These are phyloP conservation scores for Trichoderma erinaceum DNA, from an alignment of 495 filamentous ascomycete species.

Conservation along the genomic window DNA sequence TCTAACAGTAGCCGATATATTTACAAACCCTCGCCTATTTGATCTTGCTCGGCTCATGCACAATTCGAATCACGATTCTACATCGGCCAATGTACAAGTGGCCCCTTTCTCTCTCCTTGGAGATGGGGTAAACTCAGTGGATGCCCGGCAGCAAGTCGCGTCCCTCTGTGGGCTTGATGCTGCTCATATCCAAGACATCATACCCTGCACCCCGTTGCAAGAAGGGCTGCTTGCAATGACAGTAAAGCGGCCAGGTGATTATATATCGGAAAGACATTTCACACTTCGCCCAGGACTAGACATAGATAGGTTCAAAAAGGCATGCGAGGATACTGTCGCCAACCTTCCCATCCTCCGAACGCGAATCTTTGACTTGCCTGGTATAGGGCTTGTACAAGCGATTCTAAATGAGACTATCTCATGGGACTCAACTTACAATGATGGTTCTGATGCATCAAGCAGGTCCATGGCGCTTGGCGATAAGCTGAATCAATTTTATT, in stretches of 20 bases:
- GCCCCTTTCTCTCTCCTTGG: not conserved
- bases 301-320: not conserved
- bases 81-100: not conserved
- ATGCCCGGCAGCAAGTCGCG: not conserved
- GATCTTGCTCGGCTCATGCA: not conserved
- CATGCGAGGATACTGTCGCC: not conserved
- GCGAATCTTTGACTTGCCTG: not conserved
- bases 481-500: not conserved
- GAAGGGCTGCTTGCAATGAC: not conserved
- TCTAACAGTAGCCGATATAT: not conserved
- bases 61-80: not conserved
- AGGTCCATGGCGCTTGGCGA: not conserved
- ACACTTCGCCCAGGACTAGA: not conserved
- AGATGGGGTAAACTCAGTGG: too few relatives aligned
- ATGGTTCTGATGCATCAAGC: not conserved
- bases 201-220: conserved; percentile 1
- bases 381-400: not conserved
- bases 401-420: not conserved
- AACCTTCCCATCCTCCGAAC: not conserved
- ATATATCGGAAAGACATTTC: not conserved
- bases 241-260: not conserved
- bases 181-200: not conserved
- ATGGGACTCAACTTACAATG: not conserved
- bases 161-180: not conserved
- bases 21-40: not conserved